phyloP scores from a whole-genome alignment of 139 green algal species.

The Protoeuglena noctilucae region DNA sequence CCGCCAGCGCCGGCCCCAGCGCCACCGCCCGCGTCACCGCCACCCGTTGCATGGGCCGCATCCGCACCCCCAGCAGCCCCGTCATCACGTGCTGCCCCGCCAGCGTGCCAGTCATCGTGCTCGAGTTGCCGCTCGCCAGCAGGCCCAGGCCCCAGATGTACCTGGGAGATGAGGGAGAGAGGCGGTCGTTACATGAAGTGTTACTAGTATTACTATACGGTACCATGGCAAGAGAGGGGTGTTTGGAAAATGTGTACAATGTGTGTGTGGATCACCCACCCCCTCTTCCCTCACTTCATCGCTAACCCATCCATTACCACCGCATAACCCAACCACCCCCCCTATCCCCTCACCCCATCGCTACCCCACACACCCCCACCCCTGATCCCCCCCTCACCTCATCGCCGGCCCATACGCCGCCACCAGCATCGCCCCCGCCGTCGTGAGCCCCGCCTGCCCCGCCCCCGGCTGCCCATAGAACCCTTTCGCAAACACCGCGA shows the following conservation, averaged over 20 bases:
- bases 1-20: constrained; percentile 33
- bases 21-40: constrained; percentile 31
- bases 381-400: too few species aligned
- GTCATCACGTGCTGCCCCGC: constrained; percentile 65
- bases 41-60: constrained; percentile 25
- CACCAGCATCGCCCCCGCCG: not conserved
- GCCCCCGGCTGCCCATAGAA: constrained; percentile 22
- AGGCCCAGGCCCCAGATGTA: constrained; percentile 31
- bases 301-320: too few species aligned
- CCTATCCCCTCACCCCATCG: too few species aligned
- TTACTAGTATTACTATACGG: too few species aligned
- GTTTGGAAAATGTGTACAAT: too few species aligned
- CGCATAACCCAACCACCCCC: too few species aligned
- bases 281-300: too few species aligned
- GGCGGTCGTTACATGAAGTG: too few species aligned
- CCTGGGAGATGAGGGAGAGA: too few species aligned
- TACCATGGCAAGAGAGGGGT: too few species aligned
- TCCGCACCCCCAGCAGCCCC: constrained; percentile 13
- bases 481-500: constrained; percentile 50
- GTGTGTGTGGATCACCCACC: too few species aligned
- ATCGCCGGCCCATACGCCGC: not conserved
- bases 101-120: constrained; percentile 65
- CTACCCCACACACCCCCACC: too few species aligned
- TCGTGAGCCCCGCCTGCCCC: not conserved
- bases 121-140: constrained; percentile 42